Conservation (phyloP, 371 early-diverging fungal species). For the Mucor mucedo region DNA sequence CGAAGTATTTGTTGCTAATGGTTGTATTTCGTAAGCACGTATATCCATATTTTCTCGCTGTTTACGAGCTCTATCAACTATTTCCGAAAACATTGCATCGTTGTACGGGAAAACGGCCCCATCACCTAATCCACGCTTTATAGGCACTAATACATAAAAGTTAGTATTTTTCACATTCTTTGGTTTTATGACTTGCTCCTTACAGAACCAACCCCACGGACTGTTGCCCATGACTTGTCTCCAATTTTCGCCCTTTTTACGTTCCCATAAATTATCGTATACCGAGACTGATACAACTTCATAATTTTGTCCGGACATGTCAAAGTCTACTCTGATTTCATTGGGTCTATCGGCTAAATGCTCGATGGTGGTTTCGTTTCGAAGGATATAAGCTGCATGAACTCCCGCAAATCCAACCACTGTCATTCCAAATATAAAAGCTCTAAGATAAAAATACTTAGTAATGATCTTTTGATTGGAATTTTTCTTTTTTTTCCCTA, state of each 20-base stretch:
- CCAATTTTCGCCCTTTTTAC: slow-evolving; percentile 51
- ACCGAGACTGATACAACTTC: slow-evolving; percentile 53
- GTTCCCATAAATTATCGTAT: slow-evolving; percentile 53
- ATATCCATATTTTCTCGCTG: slow-evolving; percentile 33
- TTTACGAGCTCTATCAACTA: slow-evolving; percentile 47
- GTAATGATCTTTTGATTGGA: neutral
- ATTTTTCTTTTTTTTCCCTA: slow-evolving; percentile 18
- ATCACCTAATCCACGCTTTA: slow-evolving; percentile 49
- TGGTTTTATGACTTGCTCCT: slow-evolving; percentile 10
- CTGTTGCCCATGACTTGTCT: slow-evolving; percentile 48
- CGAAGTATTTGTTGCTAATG: neutral
- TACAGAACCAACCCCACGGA: slow-evolving; percentile 48
- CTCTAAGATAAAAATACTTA: slow-evolving; percentile 19
- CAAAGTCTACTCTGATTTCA: slow-evolving; percentile 54
- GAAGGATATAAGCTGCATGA: slow-evolving; percentile 55
- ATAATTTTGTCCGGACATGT: slow-evolving; percentile 43
- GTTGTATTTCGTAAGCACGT: slow-evolving; percentile 8
- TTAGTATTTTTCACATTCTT: neutral
- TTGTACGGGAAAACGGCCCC: slow-evolving; percentile 59
- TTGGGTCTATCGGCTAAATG: slow-evolving; percentile 48
- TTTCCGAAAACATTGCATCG: slow-evolving; percentile 43
- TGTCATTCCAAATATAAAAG: slow-evolving; percentile 49
- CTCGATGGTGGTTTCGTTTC: slow-evolving; percentile 64
- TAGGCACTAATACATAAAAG: slow-evolving; percentile 34
- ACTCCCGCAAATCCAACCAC: slow-evolving; percentile 52